Base-by-base conservation (phyloP, 2,329 filamentous ascomycete genomes). In the Dichotomopilus funicola region DNA sequence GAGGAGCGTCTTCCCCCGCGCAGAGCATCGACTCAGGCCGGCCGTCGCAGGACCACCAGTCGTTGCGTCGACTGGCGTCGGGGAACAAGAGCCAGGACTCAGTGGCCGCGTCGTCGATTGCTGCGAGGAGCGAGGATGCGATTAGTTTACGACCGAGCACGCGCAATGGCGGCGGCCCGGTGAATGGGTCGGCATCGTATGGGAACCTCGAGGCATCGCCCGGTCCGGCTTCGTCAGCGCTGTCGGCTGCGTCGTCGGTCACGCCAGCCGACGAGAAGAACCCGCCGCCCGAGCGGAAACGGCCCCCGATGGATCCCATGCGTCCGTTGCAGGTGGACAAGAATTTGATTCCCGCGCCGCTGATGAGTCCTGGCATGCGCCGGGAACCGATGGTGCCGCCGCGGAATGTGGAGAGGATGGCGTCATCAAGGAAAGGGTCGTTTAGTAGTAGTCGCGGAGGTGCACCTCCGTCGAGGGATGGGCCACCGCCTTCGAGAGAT, bases 221-320 rank as follows among this genome's bases (percentile, higher is more conserved):
- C 19, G 19, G 19, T 3, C 19, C 19, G 19, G 19, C 19, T 3
- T 27, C 19, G 19, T 27, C 19, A 2, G 19, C 19, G 19, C 19
- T 27, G 19, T 27, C 19, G 19, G 19, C 19, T 27, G 19, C 19
- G 19, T 27, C 19, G 19, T 27, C 19, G 19, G 19, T 27, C 19
- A 43, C 65, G n/a, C 66, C 66, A 36, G 61, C 66, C 12, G 64
- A 68, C 6, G 76, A 77, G 38, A 71, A 78, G 27, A 74, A 74
- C 37, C 76, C 81, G 1, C 19, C 19, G 19, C 85, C 85, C 0
- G 83, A 87, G 62, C 75, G 85, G 59, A 83, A 78, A 66, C 73
- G 85, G 49, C 85, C 85, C 1, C 82, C 84, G 0, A 86, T 88
- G 82, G 80, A 85, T 57, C 77, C 79, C 6, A 69, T 78, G 6